Percentiles rank a stretch among this genome's conserved stretches.
phyloP scores from a whole-genome alignment of 345 rosid genomes.

The Eucalyptus pauciflora region DNA sequence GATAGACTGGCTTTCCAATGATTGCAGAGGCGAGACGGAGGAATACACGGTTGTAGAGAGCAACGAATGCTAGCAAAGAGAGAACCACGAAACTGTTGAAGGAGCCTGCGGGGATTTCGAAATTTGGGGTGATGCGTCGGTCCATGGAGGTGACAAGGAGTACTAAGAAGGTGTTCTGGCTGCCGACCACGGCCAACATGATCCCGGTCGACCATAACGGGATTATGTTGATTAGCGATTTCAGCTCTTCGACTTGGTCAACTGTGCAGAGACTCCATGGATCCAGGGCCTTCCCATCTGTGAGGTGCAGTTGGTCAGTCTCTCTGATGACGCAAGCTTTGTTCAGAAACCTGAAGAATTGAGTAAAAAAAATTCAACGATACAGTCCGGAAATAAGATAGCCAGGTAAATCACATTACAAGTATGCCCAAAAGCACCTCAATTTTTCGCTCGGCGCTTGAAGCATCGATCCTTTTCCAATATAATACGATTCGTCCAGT shows the following conservation, averaged over 20 bases:
- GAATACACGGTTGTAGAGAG: conserved; percentile 47
- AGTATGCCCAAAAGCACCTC: conserved; percentile 14
- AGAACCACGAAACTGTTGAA: conserved; percentile 33
- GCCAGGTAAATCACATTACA: not conserved
- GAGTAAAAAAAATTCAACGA: not conserved
- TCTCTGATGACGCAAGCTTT: conserved; percentile 57
- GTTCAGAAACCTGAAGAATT: conserved; percentile 42
- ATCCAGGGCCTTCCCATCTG: conserved; percentile 41
- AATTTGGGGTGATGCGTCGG: conserved; percentile 40
- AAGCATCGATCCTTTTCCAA: not conserved
- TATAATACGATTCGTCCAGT: not conserved
- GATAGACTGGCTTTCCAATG: conserved; percentile 34
- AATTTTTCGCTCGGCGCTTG: conserved; percentile 7
- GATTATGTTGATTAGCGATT: conserved; percentile 48
- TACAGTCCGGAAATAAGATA: not conserved
- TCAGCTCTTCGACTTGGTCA: conserved; percentile 75
- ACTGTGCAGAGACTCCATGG: conserved; percentile 73
- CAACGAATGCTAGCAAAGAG: conserved; percentile 31
- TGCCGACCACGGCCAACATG: conserved; percentile 34
- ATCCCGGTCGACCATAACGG: conserved; percentile 80
- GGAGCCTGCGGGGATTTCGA: conserved; percentile 73
- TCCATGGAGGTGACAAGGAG: conserved; percentile 70
- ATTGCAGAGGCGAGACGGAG: conserved; percentile 62
- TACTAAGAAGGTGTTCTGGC: conserved; percentile 49
- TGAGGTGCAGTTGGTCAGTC: conserved; percentile 30